Evolutionary conservation across 2,329 filamentous ascomycete species (phyloP), one percentile per base, ranked within the genome.

Genomic region (Phialocephala subalpina): DNA sequence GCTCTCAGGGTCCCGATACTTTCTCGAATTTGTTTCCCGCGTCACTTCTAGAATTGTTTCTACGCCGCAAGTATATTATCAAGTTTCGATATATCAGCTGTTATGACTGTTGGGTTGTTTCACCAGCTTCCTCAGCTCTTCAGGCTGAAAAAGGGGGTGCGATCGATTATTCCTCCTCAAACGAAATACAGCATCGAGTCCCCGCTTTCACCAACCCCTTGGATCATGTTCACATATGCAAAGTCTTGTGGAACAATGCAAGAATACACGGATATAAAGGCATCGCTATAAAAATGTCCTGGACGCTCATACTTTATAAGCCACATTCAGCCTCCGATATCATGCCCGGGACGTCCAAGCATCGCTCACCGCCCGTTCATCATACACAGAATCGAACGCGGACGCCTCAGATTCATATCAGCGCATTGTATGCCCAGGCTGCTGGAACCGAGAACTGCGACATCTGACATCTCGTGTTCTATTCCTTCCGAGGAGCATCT

Each of bases 261-360:
- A 29, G 49, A 53, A 33, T 53, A 53, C 49, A 53, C 49, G 25
- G 29, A 53, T 12, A 53, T 53, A 53, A 33, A 53, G 49, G 49
- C 25, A 53, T 53, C 25, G 49, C 27, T 53, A 53, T 49, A 49
- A 49, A 22, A 9, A 49, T 49, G 18, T 49, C 49, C 5, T 7
- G 49, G 49, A 53, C 27, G 25, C 49, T 18, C 25, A 22, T 25
- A 33, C 49, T 11, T 53, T 53, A 12, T 29, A 16, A 53, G 49
- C 49, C 49, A 53, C 49, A 18, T 53, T 53, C 49, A 53, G 49
- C 49, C 49, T 53, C 49, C 49, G 49, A 53, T 27, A 53, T 53
- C 49, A 53, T 53, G 49, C 49, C 49, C 25, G 25, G 45, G 49
- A 53, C 22, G 49, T 53, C 49, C 49, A 53, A 53, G 49, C 49